These are phyloP conservation scores for Sugiyamaella japonica DNA, from an alignment of 1,139 yeast genomes.

Conservation along the genomic window DNA sequence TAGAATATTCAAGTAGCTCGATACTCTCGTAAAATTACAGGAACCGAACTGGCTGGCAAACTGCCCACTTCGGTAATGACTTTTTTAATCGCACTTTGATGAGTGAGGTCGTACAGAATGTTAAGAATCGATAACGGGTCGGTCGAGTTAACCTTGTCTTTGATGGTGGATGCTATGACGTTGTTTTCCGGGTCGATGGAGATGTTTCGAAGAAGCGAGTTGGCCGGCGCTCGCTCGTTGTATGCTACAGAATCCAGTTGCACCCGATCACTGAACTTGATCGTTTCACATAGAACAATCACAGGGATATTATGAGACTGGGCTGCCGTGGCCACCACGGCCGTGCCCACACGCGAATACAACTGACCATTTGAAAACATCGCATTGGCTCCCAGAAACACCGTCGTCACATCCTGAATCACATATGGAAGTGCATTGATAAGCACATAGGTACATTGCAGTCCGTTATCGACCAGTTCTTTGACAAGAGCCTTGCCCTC, in stretches of 20 bases:
- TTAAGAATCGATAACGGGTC: conserved; percentile 72
- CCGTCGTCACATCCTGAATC: conserved; percentile 81
- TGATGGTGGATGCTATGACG: conserved; percentile 39
- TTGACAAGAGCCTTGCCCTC: conserved; percentile 83
- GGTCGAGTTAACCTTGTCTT: conserved; percentile 64
- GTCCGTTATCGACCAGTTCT: conserved; percentile 56
- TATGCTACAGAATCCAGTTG: conserved; percentile 93
- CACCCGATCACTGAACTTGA: conserved; percentile 92
- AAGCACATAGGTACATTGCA: conserved; percentile 71
- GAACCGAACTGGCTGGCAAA: conserved; percentile 95
- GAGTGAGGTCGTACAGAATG: conserved; percentile 90
- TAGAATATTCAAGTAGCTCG: conserved; percentile 40
- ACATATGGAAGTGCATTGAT: conserved; percentile 79
- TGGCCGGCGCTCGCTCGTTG: conserved; percentile 88
- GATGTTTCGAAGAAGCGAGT: conserved; percentile 51
- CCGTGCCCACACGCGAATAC: conserved; percentile 93
- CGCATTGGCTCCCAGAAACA: conserved; percentile 94
- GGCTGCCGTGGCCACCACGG: conserved; percentile 89
- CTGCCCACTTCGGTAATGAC: conserved; percentile 96
- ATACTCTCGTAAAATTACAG: conserved; percentile 92
- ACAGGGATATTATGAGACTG: conserved; percentile 89
- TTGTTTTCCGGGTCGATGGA: conserved; percentile 25
- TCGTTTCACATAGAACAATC: conserved; percentile 90
- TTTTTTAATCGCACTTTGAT: conserved; percentile 90
- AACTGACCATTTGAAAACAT: conserved; percentile 93